Evolutionary conservation across 2,329 filamentous ascomycete species (phyloP), one percentile per base, ranked within the genome.

Genomic region (Colletotrichum endophyticum): DNA sequence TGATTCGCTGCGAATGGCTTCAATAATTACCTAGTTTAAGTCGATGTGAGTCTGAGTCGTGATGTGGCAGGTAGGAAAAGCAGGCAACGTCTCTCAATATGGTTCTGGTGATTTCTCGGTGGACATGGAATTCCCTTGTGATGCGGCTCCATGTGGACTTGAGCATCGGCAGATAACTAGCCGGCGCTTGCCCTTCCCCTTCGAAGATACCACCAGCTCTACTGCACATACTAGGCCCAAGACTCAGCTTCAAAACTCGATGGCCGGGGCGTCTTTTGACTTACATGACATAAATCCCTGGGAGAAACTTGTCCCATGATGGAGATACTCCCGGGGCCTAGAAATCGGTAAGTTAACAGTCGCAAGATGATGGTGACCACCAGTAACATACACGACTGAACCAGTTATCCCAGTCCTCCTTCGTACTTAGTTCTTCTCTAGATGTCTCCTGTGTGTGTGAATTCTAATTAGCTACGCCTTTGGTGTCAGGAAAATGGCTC

Each of bases 381-480:
- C 11, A 12, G 4, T 7, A 5, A 53, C 72, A 3, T 56, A 75
- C 73, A 19, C 16, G 27, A 16, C 36, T 16, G 2, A 75, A 64
- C 69, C 69, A 73, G 5, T 28, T 67, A 1, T 75, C 73, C 73
- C 73, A 75, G 19, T 75, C 53, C 36, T 62, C 70, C 59, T 28
- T 75, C 1, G 44, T 75, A 28, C 57, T 8, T 3, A 75, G 13
- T 0, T 15, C 8, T 13, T 75, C 62, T 66, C 19, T 62, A 9
- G 2, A 12, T 28, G 15, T 39, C 1, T 0, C 32, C 30, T 19
- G 8, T 8, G 6, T 39, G 19, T 64, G 7, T 6, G 0, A 12
- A 8, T 0, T 0, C 25, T 0, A 3, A 27, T 64, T 66, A 66
- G 62, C 0, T 0, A 28, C 2, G 11, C 5, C 5, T 27, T 7